Percentiles rank a stretch among this genome's conserved stretches.
Conservation (phyloP, 768 basidiomycete genomes). For the Boletus huronensis region DNA sequence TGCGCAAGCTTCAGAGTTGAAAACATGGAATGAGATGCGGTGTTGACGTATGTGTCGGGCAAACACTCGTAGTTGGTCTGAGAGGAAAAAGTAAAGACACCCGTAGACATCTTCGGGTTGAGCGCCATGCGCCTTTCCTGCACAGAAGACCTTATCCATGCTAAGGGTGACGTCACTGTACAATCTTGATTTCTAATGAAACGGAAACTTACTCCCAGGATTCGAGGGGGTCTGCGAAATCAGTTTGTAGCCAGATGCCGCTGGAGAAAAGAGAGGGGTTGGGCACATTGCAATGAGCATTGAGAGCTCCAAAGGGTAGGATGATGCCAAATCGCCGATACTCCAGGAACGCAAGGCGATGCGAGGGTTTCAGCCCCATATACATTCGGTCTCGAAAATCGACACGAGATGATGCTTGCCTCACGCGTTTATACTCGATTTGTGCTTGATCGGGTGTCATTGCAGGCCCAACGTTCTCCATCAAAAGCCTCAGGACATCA, state of each 20-base stretch:
- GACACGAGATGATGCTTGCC: constrained; percentile 34
- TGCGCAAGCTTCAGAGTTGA: constrained; percentile 36
- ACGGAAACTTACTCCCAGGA: constrained; percentile 45
- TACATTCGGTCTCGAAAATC: constrained; percentile 44
- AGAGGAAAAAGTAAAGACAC: constrained; percentile 47
- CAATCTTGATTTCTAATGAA: background rate
- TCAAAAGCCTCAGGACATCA: constrained; percentile 9
- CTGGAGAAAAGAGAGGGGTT: constrained; percentile 47
- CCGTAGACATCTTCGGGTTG: constrained; percentile 45
- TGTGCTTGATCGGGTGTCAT: constrained; percentile 27
- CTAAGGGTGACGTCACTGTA: constrained; percentile 23
- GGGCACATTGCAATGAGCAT: constrained; percentile 38
- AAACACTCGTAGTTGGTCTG: constrained; percentile 39
- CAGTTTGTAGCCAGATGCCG: constrained; percentile 43
- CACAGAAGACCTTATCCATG: constrained; percentile 36
- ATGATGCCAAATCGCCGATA: constrained; percentile 41
- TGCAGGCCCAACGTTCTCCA: constrained; percentile 10
- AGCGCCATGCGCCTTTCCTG: constrained; percentile 39
- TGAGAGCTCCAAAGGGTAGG: constrained; percentile 46
- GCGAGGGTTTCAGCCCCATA: constrained; percentile 39
- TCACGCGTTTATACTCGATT: constrained; percentile 31
- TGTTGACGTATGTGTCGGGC: constrained; percentile 33
- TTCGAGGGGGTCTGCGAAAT: constrained; percentile 42
- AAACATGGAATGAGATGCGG: constrained; percentile 34
- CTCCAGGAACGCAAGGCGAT: constrained; percentile 41